Base-by-base conservation (phyloP, 306 rosid genomes). In the Hylodesmum podocarpum region DNA sequence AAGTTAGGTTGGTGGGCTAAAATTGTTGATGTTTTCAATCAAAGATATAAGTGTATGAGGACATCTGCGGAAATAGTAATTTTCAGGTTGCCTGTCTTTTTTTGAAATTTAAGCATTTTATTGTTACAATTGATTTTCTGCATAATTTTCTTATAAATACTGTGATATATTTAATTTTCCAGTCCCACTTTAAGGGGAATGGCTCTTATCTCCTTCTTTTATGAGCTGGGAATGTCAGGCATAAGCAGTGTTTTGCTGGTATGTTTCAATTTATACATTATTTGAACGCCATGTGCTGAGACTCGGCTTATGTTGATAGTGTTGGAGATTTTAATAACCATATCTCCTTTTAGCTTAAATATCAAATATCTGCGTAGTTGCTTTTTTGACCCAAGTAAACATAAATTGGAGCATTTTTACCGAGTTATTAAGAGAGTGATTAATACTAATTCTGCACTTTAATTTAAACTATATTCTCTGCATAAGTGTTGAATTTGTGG, bases 221-320 rank as follows among this genome's bases (percentile, higher is more conserved):
- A 86, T 28, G 86, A 90, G 71, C 69, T 93, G 91, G 97, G 97
- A 80, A 90, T 90, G 92, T 86, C 96, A 0, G 93, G 90, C 75
- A 86, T 91, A 81, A 84, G 77, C 71, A 72, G 82, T 44, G 84
- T 93, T 59, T 76, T 93, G 69, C 72, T 89, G 90, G 97, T 93
- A 85, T 44, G 84, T 47, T 79, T 33, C 67, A 36, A 15, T 40
- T 50, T 22, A 16, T 22, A 50, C 46, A 21, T 33, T 46, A 13
- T 21, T 75, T 63, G 65, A 29, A 33, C 22, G 16, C 72, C 46
- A 28, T 44, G 18, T 43, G 10, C 54, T 8, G 34, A 43, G 24
- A 4, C 61, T 74, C n/a, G 21, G 33, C 6, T 59, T 28, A 25
- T 14, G 5, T 58, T 59, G 33, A 68, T 21, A 68, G 59, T 68